Base-by-base conservation (phyloP, 78 protist genomes). In the Salpingoeca rosetta region DNA sequence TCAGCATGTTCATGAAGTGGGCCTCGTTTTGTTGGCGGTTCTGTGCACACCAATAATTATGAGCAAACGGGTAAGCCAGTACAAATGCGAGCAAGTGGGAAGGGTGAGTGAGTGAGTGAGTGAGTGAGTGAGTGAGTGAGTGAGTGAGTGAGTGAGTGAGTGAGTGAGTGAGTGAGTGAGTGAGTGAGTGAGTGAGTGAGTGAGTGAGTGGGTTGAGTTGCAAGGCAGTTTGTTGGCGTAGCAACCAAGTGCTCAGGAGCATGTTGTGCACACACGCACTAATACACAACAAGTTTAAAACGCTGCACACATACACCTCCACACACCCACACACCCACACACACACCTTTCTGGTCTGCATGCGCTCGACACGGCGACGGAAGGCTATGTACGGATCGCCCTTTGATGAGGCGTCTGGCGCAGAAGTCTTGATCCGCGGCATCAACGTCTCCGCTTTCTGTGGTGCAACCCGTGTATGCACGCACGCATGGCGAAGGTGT, bases 311-410 rank as follows among this genome's bases (percentile, higher is more conserved):
- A n/a, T n/a, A n/a, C n/a, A n/a, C n/a, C n/a, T n/a, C n/a, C n/a
- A n/a, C n/a, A 73, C 76, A 28, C 76, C 76, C 76, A 72, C n/a
- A 28, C 76, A 28, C n/a, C 72, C 11, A 37, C 79, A n/a, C 42
- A 75, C 79, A 1, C 79, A 77, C 81, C 51, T 41, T 77, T 7
- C 81, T 44, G 11, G 81, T 77, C 35, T 38, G 44, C 81, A 77
- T 77, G 2, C 35, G 10, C 81, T 77, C 81, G 51, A 35, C 7
- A 3, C 81, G 44, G 27, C 81, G 81, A 35, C 81, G 44, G 26
- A 77, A 77, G 56, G 81, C 81, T 0, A 77, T 51, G 81, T 77
- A 77, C 2, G 81, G 81, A 35, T 77, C 81, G 81, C 36, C 24
- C 31, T 3, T 51, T 1, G 10, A 26, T 24, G 81, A 3, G 1